A percentile compares a stretch with the other conserved stretches of the same genome.
Evolutionary conservation across 2,329 filamentous ascomycete species (phyloP).

Genomic region (Monilinia laxa): DNA sequence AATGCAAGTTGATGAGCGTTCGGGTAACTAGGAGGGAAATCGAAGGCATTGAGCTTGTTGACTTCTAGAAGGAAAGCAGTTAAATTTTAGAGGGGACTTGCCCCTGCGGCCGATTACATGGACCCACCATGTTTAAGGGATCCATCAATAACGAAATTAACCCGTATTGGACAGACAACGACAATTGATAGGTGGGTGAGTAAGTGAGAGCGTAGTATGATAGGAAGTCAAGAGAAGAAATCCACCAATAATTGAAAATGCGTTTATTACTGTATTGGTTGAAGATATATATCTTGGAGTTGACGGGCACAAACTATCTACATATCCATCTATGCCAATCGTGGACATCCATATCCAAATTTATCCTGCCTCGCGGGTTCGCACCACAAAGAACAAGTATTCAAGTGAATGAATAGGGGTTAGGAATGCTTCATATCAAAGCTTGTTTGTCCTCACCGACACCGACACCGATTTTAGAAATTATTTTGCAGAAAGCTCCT

Average conservation of each 20-base stretch:
- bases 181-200: background rate
- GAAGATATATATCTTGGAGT: too few relatives aligned
- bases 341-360: too few relatives aligned
- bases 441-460: conserved; percentile 15
- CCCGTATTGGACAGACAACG: conserved; percentile 10
- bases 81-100: conserved; percentile 24
- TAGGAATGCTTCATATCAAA: background rate
- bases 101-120: conserved; percentile 23
- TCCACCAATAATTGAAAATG: too few relatives aligned
- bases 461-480: conserved; percentile 5
- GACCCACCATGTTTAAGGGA: conserved; percentile 6
- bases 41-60: conserved; percentile 21
- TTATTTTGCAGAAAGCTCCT: background rate
- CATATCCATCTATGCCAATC: too few relatives aligned
- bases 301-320: too few relatives aligned
- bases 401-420: background rate
- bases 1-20: conserved; percentile 15
- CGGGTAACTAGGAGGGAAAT: conserved; percentile 4
- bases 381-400: too few relatives aligned
- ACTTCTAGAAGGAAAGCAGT: conserved; percentile 17
- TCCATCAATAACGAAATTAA: conserved; percentile 14
- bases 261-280: too few relatives aligned
- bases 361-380: too few relatives aligned
- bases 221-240: background rate
- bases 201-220: too few relatives aligned